phyloP scores from a whole-genome alignment of 257 asterid genomes.

The Salvia miltiorrhiza region DNA sequence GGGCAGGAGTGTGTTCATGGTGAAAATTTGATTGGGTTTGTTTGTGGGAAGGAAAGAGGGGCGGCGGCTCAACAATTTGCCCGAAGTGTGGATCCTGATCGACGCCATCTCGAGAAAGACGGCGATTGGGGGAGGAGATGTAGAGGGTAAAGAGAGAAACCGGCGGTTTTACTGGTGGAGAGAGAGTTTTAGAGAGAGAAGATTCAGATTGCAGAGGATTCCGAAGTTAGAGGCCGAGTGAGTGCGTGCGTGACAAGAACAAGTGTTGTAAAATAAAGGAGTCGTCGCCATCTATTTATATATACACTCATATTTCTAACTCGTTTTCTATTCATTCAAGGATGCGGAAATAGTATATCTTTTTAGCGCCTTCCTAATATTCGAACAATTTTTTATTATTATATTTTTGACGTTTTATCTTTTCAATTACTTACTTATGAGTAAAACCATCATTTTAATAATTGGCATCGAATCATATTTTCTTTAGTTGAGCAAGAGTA shows the following conservation, averaged over 20 bases:
- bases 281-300: background rate
- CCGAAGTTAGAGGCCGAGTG: constrained; percentile 5
- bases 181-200: background rate
- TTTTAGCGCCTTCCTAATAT: background rate
- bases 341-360: background rate
- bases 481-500: too few relatives aligned
- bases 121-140: constrained; percentile 20
- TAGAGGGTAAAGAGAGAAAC: background rate
- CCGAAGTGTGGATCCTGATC: constrained; percentile 27
- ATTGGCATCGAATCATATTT: too few relatives aligned
- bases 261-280: background rate
- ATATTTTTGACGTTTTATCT: background rate
- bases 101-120: constrained; percentile 36
- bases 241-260: background rate
- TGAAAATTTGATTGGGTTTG: constrained; percentile 11
- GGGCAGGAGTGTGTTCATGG: constrained; percentile 5
- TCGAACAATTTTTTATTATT: too few relatives aligned
- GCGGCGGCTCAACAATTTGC: background rate
- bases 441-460: too few relatives aligned
- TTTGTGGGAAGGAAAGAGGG: constrained; percentile 16
- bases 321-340: background rate
- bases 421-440: too few relatives aligned
- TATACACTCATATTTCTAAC: background rate
- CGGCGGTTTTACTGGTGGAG: background rate
- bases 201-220: background rate